Conservation (phyloP, 345 rosid species). For the Geranium brycei region DNA sequence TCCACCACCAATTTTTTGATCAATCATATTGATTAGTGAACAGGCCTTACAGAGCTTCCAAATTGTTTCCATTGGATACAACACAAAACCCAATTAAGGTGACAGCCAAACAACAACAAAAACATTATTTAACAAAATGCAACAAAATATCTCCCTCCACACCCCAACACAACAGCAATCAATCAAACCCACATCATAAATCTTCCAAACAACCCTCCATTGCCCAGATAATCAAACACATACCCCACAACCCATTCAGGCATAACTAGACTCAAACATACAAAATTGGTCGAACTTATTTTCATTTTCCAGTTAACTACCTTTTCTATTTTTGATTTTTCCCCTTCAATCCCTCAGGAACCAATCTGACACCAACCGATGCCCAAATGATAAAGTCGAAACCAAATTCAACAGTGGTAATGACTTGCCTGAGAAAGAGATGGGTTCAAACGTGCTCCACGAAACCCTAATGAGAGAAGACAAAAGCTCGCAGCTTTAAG, state of each 20-base stretch:
- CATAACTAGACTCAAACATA: not conserved
- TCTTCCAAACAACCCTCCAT: not conserved
- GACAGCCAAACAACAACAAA: not conserved
- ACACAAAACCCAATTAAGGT: not conserved
- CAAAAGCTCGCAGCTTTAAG: not conserved
- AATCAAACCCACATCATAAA: not conserved
- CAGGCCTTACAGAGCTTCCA: not conserved
- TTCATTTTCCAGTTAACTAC: not conserved
- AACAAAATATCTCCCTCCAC: not conserved
- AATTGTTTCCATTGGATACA: not conserved
- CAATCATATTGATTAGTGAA: not conserved
- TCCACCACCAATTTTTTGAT: not conserved
- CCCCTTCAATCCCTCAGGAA: not conserved
- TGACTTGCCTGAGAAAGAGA: conserved; percentile 21
- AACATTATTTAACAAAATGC: not conserved
- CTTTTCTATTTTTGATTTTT: not conserved
- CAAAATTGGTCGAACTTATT: not conserved
- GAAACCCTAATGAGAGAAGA: conserved; percentile 32
- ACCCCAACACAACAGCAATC: not conserved
- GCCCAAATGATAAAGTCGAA: not conserved
- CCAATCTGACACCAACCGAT: not conserved
- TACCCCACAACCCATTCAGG: not conserved
- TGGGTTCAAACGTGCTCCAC: not conserved
- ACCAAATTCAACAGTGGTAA: not conserved
- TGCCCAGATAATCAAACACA: not conserved